A percentile compares a stretch with the other conserved stretches of the same genome.
These are phyloP conservation scores for Hemileia vastatrix DNA, from an alignment of 1,284 basidiomycete species.

Conservation along the genomic window DNA sequence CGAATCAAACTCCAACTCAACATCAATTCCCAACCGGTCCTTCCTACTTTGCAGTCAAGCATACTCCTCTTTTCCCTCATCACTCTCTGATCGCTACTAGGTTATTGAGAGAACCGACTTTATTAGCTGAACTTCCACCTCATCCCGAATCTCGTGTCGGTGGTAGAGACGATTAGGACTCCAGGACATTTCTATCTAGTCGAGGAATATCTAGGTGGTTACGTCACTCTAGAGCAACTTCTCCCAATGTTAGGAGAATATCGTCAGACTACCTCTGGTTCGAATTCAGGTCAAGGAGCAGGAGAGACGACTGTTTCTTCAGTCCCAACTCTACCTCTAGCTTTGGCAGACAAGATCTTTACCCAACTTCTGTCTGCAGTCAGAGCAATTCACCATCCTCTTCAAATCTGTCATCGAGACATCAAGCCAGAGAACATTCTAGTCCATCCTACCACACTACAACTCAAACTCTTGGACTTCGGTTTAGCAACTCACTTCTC, in stretches of 20 bases:
- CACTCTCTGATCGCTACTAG: slow-evolving; percentile 53
- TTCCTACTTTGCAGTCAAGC: slow-evolving; percentile 50
- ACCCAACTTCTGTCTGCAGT: slow-evolving; percentile 52
- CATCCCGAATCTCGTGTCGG: slow-evolving; percentile 52
- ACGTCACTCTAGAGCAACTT: slow-evolving; percentile 45
- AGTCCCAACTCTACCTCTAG: slow-evolving; percentile 36
- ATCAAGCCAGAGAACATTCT: slow-evolving; percentile 51
- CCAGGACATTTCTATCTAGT: slow-evolving; percentile 54
- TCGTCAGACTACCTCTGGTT: slow-evolving; percentile 19
- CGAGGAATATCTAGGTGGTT: slow-evolving; percentile 49
- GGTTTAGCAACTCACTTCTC: slow-evolving; percentile 53
- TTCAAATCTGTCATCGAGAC: slow-evolving; percentile 52
- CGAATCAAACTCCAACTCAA: neutral
- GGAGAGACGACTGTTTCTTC: slow-evolving; percentile 32
- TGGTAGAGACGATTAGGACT: slow-evolving; percentile 51
- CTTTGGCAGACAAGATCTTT: slow-evolving; percentile 46
- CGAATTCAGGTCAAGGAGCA: neutral
- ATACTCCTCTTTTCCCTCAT: slow-evolving; percentile 53
- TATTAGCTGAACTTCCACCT: slow-evolving; percentile 51
- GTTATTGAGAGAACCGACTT: slow-evolving; percentile 51
- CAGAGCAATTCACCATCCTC: slow-evolving; percentile 49
- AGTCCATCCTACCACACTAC: slow-evolving; percentile 45
- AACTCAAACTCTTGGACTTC: slow-evolving; percentile 51
- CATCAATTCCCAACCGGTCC: neutral
- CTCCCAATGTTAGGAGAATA: slow-evolving; percentile 28